Percentiles rank a stretch among this genome's conserved stretches.
Conservation (phyloP, 2,329 filamentous ascomycete species). For the Neonectria punicea region DNA sequence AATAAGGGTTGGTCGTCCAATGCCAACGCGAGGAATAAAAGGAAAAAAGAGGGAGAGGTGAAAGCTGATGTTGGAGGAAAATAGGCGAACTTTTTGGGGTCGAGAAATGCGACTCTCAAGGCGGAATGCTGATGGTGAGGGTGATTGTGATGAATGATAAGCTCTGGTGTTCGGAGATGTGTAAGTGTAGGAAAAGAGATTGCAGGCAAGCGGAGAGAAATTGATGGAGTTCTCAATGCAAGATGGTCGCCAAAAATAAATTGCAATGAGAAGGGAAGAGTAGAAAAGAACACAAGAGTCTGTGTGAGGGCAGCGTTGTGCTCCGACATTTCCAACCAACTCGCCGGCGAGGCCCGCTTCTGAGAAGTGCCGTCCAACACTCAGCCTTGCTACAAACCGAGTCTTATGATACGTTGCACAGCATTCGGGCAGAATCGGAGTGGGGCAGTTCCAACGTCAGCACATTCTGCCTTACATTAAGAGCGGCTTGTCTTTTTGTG, state of each 20-base stretch:
- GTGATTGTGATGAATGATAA: background rate
- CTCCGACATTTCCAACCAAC: too few species aligned
- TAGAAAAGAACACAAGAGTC: too few species aligned
- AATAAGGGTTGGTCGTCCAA: background rate
- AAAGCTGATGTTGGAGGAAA: background rate
- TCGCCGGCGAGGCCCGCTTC: background rate
- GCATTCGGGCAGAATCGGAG: too few species aligned
- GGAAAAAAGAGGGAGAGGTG: background rate
- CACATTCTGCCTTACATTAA: too few species aligned
- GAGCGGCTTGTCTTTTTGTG: too few species aligned
- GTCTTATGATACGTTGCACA: too few species aligned
- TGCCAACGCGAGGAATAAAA: background rate
- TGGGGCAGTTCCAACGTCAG: too few species aligned
- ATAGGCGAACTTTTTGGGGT: background rate
- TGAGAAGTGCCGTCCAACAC: background rate
- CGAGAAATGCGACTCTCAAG: background rate
- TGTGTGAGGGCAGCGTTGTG: too few species aligned
- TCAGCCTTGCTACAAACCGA: too few species aligned
- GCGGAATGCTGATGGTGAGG: background rate
- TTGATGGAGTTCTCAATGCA: background rate
- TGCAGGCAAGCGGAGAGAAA: background rate
- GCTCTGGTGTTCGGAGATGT: background rate
- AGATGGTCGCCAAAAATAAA: too few species aligned
- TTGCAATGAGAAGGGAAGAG: too few species aligned
- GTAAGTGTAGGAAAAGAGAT: background rate